Evolutionary conservation across 331 rosid species (phyloP).

Genomic region (Malus hybrid): DNA sequence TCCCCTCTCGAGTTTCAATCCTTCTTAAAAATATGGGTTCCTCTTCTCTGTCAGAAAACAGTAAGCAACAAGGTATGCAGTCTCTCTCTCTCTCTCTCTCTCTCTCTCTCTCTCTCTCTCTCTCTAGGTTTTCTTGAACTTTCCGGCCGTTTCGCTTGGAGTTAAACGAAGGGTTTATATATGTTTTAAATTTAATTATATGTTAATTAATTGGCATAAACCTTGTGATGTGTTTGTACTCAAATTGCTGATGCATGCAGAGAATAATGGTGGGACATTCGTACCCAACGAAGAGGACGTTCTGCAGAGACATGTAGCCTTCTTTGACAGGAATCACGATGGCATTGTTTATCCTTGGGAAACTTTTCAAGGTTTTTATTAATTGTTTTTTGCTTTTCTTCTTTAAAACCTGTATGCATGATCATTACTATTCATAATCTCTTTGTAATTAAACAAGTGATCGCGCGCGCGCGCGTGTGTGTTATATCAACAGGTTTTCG

Average conservation of each 20-base stretch:
- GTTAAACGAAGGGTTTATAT: neutral
- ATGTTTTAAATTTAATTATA: neutral
- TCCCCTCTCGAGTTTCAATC: neutral
- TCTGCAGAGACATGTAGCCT: constrained; percentile 64
- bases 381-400: neutral
- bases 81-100: neutral
- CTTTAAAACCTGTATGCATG: neutral
- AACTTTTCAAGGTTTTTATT: constrained; percentile 59
- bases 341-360: constrained; percentile 89
- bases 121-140: neutral
- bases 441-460: too few species aligned
- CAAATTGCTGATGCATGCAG: neutral
- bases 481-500: constrained; percentile 51
- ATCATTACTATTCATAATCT: neutral
- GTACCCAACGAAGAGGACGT: constrained; percentile 29
- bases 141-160: too few species aligned
- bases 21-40: neutral
- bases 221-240: neutral
- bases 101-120: neutral
- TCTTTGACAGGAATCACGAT: constrained; percentile 65
- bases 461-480: too few species aligned
- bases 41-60: neutral
- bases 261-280: constrained; percentile 7
- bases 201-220: neutral
- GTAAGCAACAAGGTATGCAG: neutral